Conservation (phyloP, 768 basidiomycete genomes). For the Macrolepiota albuminosa region DNA sequence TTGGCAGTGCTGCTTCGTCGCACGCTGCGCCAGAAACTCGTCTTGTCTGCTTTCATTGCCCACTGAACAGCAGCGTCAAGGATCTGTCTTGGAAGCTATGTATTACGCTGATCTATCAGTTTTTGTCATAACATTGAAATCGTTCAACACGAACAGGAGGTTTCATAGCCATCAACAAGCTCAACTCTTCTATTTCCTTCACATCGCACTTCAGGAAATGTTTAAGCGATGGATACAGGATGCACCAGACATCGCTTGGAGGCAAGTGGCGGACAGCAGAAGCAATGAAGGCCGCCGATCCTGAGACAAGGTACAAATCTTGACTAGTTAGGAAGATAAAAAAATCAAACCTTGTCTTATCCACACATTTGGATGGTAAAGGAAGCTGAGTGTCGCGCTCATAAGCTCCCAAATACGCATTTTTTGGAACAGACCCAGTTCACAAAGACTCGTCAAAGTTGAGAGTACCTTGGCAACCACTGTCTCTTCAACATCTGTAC, state of each 20-base stretch:
- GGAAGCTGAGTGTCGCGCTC: constrained; percentile 80
- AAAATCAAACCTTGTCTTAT: constrained; percentile 76
- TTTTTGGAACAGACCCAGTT: constrained; percentile 86
- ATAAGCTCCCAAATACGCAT: constrained; percentile 98
- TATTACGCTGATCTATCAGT: constrained; percentile 28
- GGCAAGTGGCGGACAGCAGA: constrained; percentile 81
- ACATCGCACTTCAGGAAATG: constrained; percentile 86
- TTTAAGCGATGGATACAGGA: constrained; percentile 86
- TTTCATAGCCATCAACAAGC: constrained; percentile 72
- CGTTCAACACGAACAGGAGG: constrained; percentile 56
- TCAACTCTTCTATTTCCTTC: constrained; percentile 64
- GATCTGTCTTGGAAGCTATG: constrained; percentile 55
- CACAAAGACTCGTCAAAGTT: constrained; percentile 83
- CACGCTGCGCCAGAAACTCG: constrained; percentile 70
- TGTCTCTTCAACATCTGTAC: constrained; percentile 86
- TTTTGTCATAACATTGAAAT: not conserved
- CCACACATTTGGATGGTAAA: constrained; percentile 96
- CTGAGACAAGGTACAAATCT: constrained; percentile 30
- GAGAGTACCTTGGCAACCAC: constrained; percentile 90
- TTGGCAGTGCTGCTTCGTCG: constrained; percentile 38
- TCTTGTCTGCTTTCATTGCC: constrained; percentile 82
- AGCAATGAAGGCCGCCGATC: constrained; percentile 83
- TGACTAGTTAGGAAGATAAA: not conserved
- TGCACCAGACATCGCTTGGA: constrained; percentile 92
- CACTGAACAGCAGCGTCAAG: constrained; percentile 84